Conservation (phyloP, 129 eudicot genomes). For the Helichrysum umbraculigerum region DNA sequence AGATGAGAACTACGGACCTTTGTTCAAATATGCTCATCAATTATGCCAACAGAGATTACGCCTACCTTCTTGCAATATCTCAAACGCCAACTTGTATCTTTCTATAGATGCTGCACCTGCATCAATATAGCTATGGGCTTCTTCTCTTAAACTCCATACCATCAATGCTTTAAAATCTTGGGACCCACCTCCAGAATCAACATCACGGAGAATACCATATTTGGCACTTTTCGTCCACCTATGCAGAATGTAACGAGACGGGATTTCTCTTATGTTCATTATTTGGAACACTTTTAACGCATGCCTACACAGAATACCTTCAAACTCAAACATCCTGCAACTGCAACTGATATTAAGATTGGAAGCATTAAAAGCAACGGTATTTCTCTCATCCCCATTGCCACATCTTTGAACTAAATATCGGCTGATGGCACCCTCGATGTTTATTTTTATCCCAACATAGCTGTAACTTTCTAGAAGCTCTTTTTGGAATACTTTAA, state of each 20-base stretch:
- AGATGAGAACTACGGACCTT: slow-evolving; percentile 27
- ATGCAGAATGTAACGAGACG: slow-evolving; percentile 73
- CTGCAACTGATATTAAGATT: slow-evolving; percentile 76
- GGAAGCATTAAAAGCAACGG: slow-evolving; percentile 75
- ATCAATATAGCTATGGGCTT: slow-evolving; percentile 69
- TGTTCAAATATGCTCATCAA: slow-evolving; percentile 32
- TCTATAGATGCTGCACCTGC: slow-evolving; percentile 78
- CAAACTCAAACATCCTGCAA: slow-evolving; percentile 85
- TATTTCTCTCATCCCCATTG: slow-evolving; percentile 70
- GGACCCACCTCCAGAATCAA: slow-evolving; percentile 59
- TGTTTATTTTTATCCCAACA: slow-evolving; percentile 67
- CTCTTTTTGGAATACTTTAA: slow-evolving; percentile 81
- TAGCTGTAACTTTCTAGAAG: slow-evolving; percentile 70
- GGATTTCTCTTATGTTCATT: slow-evolving; percentile 73
- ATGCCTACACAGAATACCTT: slow-evolving; percentile 80
- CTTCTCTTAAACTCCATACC: slow-evolving; percentile 86
- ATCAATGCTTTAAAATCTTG: slow-evolving; percentile 69
- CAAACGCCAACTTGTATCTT: slow-evolving; percentile 80
- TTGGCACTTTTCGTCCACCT: slow-evolving; percentile 79
- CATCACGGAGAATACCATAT: slow-evolving; percentile 64
- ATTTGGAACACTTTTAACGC: slow-evolving; percentile 75
- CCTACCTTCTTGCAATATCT: slow-evolving; percentile 86
- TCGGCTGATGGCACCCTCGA: slow-evolving; percentile 73
- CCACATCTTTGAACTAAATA: slow-evolving; percentile 75
- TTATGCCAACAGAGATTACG: slow-evolving; percentile 83